A percentile compares a stretch with the other conserved stretches of the same genome.
These are phyloP conservation scores for Alloteropsis semialata DNA, from an alignment of 176 grass and related monocot species.

Conservation along the genomic window DNA sequence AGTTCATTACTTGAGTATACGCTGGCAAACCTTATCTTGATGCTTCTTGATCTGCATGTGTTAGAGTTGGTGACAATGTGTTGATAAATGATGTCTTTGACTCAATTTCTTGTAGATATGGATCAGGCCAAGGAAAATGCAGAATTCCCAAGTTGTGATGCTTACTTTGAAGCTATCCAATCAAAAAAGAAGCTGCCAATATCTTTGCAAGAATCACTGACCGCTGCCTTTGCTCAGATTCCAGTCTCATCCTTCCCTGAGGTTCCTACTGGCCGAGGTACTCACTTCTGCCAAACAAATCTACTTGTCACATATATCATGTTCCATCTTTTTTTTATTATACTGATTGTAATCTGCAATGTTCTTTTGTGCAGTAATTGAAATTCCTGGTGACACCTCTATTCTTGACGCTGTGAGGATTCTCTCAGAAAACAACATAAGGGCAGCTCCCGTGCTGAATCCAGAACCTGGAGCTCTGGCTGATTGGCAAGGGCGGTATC, in stretches of 20 bases:
- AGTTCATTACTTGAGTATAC: not conserved
- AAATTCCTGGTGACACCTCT: slow-evolving; percentile 69
- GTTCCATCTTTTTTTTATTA: not conserved
- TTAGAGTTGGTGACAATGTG: not conserved
- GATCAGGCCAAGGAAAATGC: slow-evolving; percentile 19
- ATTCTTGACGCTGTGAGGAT: slow-evolving; percentile 69
- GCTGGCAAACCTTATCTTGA: not conserved
- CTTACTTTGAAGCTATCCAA: slow-evolving; percentile 90
- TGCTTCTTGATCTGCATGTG: not conserved
- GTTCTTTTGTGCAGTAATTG: slow-evolving; percentile 58
- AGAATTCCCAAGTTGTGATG: slow-evolving; percentile 63
- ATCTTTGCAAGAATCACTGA: slow-evolving; percentile 73
- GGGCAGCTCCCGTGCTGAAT: slow-evolving; percentile 75
- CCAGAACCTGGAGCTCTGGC: slow-evolving; percentile 34
- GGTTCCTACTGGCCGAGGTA: slow-evolving; percentile 83
- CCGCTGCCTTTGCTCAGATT: slow-evolving; percentile 72
- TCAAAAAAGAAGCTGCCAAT: slow-evolving; percentile 84
- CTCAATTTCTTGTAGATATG: slow-evolving; percentile 40
- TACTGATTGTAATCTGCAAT: slow-evolving; percentile 7
- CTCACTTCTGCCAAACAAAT: not conserved
- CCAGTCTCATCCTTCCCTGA: slow-evolving; percentile 77
- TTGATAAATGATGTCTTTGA: not conserved
- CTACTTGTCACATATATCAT: not conserved
- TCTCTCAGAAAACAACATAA: slow-evolving; percentile 79
- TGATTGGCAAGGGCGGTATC: slow-evolving; percentile 69